phyloP scores from a whole-genome alignment of 441 rosid genomes.

The Syzygium syzygioides region DNA sequence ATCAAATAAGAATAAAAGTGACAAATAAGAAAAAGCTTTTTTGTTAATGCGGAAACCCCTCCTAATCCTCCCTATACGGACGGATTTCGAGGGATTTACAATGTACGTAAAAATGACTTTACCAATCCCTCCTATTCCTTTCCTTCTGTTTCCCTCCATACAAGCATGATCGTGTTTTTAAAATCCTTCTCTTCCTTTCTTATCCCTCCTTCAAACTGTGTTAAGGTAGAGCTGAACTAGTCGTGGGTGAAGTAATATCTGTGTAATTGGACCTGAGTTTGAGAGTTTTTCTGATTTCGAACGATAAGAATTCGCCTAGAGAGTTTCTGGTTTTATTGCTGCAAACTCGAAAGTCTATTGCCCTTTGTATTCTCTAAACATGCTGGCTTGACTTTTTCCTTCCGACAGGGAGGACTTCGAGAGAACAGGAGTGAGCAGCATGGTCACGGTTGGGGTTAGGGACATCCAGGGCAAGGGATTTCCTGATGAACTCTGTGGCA shows the following conservation, averaged over 20 bases:
- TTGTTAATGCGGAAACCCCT: neutral
- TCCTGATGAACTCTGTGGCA: conserved; percentile 54
- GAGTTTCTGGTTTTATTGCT: neutral
- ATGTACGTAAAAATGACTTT: neutral
- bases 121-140: neutral
- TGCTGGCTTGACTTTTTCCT: neutral
- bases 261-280: neutral
- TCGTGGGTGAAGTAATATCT: neutral
- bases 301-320: neutral
- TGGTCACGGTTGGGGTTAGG: conserved; percentile 73
- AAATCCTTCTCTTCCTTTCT: neutral
- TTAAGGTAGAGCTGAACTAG: neutral
- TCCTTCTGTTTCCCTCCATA: neutral
- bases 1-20: neutral
- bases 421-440: conserved; percentile 56
- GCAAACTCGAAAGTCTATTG: neutral
- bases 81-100: neutral
- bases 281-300: neutral
- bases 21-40: neutral
- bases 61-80: neutral
- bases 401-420: conserved; percentile 65
- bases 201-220: neutral
- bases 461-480: conserved; percentile 87
- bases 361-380: neutral
- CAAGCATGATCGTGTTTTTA: neutral